phyloP scores from a whole-genome alignment of 352 stramenopile species.

The Globisporangium ultimum region DNA sequence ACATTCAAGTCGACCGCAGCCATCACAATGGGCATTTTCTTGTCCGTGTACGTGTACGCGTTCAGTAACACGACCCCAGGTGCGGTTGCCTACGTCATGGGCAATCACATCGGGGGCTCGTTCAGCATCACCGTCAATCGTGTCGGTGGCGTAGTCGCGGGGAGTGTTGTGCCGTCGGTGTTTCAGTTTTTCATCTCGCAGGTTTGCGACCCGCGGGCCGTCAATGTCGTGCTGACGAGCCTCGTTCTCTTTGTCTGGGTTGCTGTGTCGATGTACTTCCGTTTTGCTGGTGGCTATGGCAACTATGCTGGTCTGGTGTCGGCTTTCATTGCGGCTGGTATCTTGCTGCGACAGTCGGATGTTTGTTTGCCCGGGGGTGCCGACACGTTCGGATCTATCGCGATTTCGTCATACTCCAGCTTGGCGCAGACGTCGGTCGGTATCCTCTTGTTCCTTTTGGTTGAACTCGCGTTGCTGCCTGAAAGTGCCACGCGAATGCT shows the following conservation, averaged over 20 bases:
- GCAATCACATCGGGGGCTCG: slow-evolving; percentile 50
- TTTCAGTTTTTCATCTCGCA: slow-evolving; percentile 54
- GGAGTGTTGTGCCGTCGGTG: slow-evolving; percentile 43
- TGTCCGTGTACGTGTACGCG: slow-evolving; percentile 43
- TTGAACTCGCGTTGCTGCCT: slow-evolving; percentile 64
- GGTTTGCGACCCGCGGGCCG: slow-evolving; percentile 17
- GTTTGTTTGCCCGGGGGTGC: slow-evolving; percentile 42
- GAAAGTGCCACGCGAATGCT: slow-evolving; percentile 65
- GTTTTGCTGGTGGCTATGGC: slow-evolving; percentile 52
- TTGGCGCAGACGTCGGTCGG: slow-evolving; percentile 76
- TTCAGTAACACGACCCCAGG: slow-evolving; percentile 36
- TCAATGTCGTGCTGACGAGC: slow-evolving; percentile 39
- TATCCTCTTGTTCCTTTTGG: slow-evolving; percentile 74
- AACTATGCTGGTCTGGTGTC: slow-evolving; percentile 59
- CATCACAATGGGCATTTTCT: slow-evolving; percentile 31
- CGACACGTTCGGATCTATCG: slow-evolving; percentile 39
- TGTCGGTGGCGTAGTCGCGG: slow-evolving; percentile 41
- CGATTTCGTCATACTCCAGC: slow-evolving; percentile 73
- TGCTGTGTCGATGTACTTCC: slow-evolving; percentile 60
- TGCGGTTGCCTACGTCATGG: slow-evolving; percentile 47
- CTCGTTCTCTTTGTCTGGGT: slow-evolving; percentile 54
- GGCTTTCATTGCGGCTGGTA: slow-evolving; percentile 59
- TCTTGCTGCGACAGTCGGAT: slow-evolving; percentile 61
- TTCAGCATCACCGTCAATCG: slow-evolving; percentile 53
- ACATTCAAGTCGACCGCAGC: slow-evolving; percentile 31